These are phyloP conservation scores for Ophiostoma sp. DNA, from an alignment of 2,329 filamentous ascomycete species.

Conservation along the genomic window DNA sequence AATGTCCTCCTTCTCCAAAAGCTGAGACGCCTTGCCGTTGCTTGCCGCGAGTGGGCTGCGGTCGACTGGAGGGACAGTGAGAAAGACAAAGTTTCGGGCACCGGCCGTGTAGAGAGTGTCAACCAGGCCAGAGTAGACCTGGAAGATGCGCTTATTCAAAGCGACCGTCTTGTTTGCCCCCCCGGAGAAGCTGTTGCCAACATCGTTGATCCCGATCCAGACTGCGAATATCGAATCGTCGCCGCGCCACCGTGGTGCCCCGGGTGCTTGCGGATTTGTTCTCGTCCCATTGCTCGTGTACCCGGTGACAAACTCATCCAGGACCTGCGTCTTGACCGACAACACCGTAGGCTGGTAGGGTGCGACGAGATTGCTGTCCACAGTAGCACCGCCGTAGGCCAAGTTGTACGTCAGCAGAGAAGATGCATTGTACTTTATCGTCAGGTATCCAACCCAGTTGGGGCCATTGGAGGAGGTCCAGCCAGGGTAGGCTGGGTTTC, in stretches of 20 bases:
- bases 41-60: constrained; percentile 36
- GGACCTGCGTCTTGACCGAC: constrained; percentile 49
- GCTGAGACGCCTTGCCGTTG: constrained; percentile 28
- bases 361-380: constrained; percentile 44
- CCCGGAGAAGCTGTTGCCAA: constrained; percentile 43
- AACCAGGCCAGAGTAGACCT: constrained; percentile 39
- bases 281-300: constrained; percentile 27
- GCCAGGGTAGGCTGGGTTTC: constrained; percentile 53
- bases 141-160: constrained; percentile 40
- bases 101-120: constrained; percentile 48
- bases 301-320: constrained; percentile 36
- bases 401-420: constrained; percentile 46
- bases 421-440: constrained; percentile 40
- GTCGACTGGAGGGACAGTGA: constrained; percentile 53
- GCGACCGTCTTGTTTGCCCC: constrained; percentile 39
- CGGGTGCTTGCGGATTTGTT: background rate
- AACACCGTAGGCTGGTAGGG: constrained; percentile 46
- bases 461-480: constrained; percentile 43
- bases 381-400: constrained; percentile 47
- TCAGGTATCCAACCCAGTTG: constrained; percentile 47
- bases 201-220: constrained; percentile 53
- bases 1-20: constrained; percentile 30
- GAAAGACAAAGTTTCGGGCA: constrained; percentile 52
- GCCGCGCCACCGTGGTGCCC: constrained; percentile 38
- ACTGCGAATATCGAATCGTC: constrained; percentile 44